A percentile compares a stretch with the other conserved stretches of the same genome.
Evolutionary conservation across 2,329 filamentous ascomycete genomes (phyloP).

Genomic region (Westerdykella aurantiaca): DNA sequence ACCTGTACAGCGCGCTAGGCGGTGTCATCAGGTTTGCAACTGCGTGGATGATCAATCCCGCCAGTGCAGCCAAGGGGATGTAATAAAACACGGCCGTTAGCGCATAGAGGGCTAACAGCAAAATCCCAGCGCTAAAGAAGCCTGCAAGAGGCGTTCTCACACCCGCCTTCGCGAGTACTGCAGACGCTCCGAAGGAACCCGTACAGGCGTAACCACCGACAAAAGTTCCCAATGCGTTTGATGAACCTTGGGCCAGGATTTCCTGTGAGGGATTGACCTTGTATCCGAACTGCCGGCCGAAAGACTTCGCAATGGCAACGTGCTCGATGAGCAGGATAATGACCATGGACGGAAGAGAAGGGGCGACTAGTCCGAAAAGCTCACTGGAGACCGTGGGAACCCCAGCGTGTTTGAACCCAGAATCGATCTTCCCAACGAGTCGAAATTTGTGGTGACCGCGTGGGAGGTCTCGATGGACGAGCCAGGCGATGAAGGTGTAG

Average conservation of each 20-base stretch:
- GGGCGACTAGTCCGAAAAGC: conserved; percentile 62
- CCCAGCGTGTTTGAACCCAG: conserved; percentile 70
- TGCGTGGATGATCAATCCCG: conserved; percentile 88
- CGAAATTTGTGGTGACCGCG: conserved; percentile 50
- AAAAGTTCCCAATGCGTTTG: conserved; percentile 82
- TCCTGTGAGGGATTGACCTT: conserved; percentile 89
- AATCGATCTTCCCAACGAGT: conserved; percentile 67
- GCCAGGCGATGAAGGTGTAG: conserved; percentile 82
- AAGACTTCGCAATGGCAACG: conserved; percentile 92
- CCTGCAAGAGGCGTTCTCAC: conserved; percentile 84
- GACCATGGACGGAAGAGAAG: conserved; percentile 71
- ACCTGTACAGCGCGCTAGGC: conserved; percentile 82
- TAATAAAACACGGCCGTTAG: conserved; percentile 84
- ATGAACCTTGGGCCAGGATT: conserved; percentile 83
- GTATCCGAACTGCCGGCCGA: conserved; percentile 89
- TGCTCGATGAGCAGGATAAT: conserved; percentile 92
- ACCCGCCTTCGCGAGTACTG: conserved; percentile 91
- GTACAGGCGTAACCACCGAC: conserved; percentile 83
- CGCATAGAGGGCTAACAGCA: conserved; percentile 81
- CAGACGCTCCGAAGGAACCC: conserved; percentile 87
- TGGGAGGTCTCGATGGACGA: conserved; percentile 55
- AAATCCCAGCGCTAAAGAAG: conserved; percentile 73
- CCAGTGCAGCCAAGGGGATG: conserved; percentile 72
- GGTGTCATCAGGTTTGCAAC: conserved; percentile 84
- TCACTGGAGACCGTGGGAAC: conserved; percentile 60